Evolutionary conservation across 805 yeast genomes (phyloP), one percentile per base, ranked within the genome.

Genomic region (Debaryomyces prosopidis): DNA sequence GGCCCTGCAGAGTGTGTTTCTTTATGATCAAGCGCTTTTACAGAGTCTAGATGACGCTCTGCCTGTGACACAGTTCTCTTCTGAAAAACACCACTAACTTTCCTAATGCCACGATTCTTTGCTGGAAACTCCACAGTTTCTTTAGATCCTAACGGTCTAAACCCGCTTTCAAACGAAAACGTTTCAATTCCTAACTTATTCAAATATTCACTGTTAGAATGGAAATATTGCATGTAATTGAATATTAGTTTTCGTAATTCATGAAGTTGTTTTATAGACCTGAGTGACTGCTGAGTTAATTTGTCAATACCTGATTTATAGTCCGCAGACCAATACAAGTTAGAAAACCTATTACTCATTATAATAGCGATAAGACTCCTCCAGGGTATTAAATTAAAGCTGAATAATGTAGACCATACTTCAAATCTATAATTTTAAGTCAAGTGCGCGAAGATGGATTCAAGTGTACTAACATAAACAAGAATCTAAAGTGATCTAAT

Each of bases 281-380:
- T 54, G 9, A 49, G 45, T 36, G 66, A 59, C 50, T 70, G 76
- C 7, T 46, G 43, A 12, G 58, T 50, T 17, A 73, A 50, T 34
- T 48, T 53, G 30, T 63, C 67, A 15, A 72, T 63, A 4, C 76
- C 73, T 3, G 71, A 50, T 28, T 54, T 56, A 42, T 67, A 69
- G 56, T 73, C 77, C 1, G 75, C 51, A 3, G 75, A 65, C 76
- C 77, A 73, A 57, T 66, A 73, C 33, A 56, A 26, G 49, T 72
- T 71, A 42, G 73, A 62, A 49, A 66, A 70, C 37, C 31, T 48
- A 7, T 33, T 45, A 12, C 30, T 41, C 49, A 45, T 45, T 39
- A 20, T 23, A 23, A 23, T 36, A 41, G 31, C 34, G 38, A 28
- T 14, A 32, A 23, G 26, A 23, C 26, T 23, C 26, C 26, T 23